Evolutionary conservation across 129 eudicot genomes (phyloP).

Genomic region (Escallonia herrerae): DNA sequence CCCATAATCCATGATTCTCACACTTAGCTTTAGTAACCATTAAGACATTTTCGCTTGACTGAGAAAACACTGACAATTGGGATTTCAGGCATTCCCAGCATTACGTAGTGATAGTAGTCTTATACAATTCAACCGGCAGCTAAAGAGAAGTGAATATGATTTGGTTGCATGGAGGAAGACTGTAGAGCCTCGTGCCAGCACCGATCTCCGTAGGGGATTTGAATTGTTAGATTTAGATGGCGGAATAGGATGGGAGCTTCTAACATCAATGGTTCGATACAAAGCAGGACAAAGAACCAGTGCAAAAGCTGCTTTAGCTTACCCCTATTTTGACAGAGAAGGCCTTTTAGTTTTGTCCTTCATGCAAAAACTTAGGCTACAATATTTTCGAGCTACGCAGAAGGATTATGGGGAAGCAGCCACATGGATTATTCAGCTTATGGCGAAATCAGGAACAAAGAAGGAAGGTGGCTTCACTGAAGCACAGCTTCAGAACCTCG

Average conservation of each 20-base stretch:
- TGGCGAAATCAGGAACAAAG: conserved; percentile 94
- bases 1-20: no score
- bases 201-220: conserved; percentile 81
- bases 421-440: conserved; percentile 64
- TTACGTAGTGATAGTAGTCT: conserved; percentile 74
- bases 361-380: conserved; percentile 77
- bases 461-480: conserved; percentile 98
- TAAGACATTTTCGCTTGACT: no score
- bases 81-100: conserved; percentile 69
- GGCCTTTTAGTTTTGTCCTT: conserved; percentile 76
- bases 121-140: conserved; percentile 93
- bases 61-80: neutral
- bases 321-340: conserved; percentile 87
- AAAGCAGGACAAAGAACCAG: conserved; percentile 90
- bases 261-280: conserved; percentile 89
- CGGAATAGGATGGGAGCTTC: conserved; percentile 95
- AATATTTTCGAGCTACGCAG: conserved; percentile 72
- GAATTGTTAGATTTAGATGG: conserved; percentile 86
- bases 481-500: conserved; percentile 81
- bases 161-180: conserved; percentile 72
- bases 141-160: conserved; percentile 83
- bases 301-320: conserved; percentile 87
- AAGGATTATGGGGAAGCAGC: conserved; percentile 92
- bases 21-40: no score
- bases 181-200: conserved; percentile 82